Percentiles rank a stretch among this genome's conserved stretches.
These are phyloP conservation scores for Chrysoporthe puriensis DNA, from an alignment of 2,329 filamentous ascomycete genomes.

Conservation along the genomic window DNA sequence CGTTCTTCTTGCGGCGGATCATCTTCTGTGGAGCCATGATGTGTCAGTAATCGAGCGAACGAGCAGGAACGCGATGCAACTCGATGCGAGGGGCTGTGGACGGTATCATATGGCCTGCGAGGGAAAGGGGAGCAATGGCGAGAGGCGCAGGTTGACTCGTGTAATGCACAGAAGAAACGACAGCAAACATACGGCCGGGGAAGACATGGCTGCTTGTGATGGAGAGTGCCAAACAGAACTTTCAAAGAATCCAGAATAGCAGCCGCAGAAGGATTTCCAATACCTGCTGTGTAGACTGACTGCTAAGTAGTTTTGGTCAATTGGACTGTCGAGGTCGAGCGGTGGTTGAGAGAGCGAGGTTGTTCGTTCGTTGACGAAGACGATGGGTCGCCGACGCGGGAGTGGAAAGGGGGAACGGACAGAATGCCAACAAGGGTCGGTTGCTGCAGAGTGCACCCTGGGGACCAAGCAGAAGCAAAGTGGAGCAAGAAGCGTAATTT, in stretches of 20 bases:
- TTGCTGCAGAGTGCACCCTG: constrained; percentile 17
- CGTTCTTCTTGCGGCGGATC: constrained; percentile 99
- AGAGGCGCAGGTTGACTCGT: constrained; percentile 16
- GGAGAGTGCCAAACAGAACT: constrained; percentile 8
- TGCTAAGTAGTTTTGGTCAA: constrained; percentile 12
- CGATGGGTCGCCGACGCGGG: constrained; percentile 20
- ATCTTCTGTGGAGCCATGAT: constrained; percentile 66
- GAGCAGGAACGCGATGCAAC: constrained; percentile 20
- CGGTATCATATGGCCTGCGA: neutral
- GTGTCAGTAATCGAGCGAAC: constrained; percentile 36
- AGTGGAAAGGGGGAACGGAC: constrained; percentile 29
- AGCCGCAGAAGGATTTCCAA: neutral
- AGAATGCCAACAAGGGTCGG: constrained; percentile 27
- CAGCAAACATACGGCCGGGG: constrained; percentile 31
- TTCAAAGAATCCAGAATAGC: constrained; percentile 1
- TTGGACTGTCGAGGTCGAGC: constrained; percentile 9
- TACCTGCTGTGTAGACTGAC: constrained; percentile 18
- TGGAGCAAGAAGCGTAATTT: constrained; percentile 29
- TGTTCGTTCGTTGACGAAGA: constrained; percentile 19
- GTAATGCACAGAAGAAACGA: constrained; percentile 19
- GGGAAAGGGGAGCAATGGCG: neutral
- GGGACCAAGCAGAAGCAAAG: constrained; percentile 13
- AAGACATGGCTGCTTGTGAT: constrained; percentile 33
- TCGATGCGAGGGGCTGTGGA: constrained; percentile 15
- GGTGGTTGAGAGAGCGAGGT: constrained; percentile 4